phyloP scores from a whole-genome alignment of 2,329 filamentous ascomycete genomes.

The Xylariaceae sp. region DNA sequence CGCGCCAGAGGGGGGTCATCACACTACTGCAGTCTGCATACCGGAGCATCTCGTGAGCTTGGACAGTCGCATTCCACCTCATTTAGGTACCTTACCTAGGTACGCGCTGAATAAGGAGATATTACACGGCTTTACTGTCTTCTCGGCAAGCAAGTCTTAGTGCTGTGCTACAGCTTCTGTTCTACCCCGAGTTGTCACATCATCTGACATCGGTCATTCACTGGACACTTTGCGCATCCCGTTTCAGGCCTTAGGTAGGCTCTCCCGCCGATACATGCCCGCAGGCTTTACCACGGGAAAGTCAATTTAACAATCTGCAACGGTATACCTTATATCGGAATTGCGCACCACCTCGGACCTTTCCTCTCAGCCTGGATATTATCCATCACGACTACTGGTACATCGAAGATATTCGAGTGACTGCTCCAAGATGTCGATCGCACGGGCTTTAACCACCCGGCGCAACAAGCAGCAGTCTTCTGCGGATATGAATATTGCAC shows the following conservation, averaged over 20 bases:
- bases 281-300: no score
- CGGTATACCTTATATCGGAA: no score
- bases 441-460: slow-evolving; percentile 69
- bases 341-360: no score
- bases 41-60: no score
- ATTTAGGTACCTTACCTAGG: no score
- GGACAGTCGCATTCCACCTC: no score
- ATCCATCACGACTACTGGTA: no score
- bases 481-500: slow-evolving; percentile 37
- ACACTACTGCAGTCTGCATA: not conserved
- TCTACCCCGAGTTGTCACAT: slow-evolving; percentile 18
- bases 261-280: no score
- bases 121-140: slow-evolving; percentile 1
- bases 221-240: slow-evolving; percentile 7
- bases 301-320: no score
- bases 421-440: slow-evolving; percentile 52
- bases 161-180: slow-evolving; percentile 8
- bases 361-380: no score
- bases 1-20: slow-evolving; percentile 15
- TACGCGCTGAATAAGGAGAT: not conserved
- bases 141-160: not conserved
- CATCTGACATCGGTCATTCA: slow-evolving; percentile 12
- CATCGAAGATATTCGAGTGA: slow-evolving; percentile 1
- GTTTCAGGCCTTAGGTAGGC: not conserved
- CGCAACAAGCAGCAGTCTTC: slow-evolving; percentile 58